Base-by-base conservation (phyloP, 2,329 filamentous ascomycete genomes). In the Aspergillus sp. region DNA sequence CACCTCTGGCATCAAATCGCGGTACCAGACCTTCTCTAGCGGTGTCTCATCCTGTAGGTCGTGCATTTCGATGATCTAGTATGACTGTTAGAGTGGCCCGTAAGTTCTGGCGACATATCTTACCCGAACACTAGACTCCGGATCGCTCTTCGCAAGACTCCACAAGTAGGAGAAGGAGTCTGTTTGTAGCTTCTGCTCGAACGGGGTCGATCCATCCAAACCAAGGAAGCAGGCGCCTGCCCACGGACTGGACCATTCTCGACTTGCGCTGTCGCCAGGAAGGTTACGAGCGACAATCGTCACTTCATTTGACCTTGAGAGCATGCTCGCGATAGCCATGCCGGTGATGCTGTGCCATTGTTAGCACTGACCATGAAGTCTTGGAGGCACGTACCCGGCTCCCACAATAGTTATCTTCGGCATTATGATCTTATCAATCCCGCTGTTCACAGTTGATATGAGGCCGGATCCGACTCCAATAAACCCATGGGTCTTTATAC, bases 251-350 rank as follows among this genome's bases (percentile, higher is more conserved):
- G 68, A 67, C 68, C 70, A 74, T 11, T 61, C 60, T 2, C 63
- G 58, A 35, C 46, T 49, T 11, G 39, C 46, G n/a, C 61, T 58
- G 52, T 73, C 70, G 4, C 69, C 70, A 11, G 70, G 69, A 39
- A 75, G 63, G 58, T 73, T 60, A 31, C 66, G 61, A 17, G 68
- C 72, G n/a, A 73, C 61, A 43, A 74, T 69, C 17, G 70, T 75
- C 19, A 74, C 55, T 11, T 65, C 60, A 40, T 44, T 43, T 21
- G 21, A 39, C 11, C 44, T 27, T 3, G 55, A 49, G 8, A 56
- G 41, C 21, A 52, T 49, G 48, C 55, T 56, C 31, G 55, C 55
- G n/a, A 56, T 47, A 12, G 47, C 55, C 55, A 56, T 56, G 19
- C 55, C 55, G n/a, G 55, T 56, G 21, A 56, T 52, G n/a, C 55